Evolutionary conservation across 106 monocot genomes (phyloP), one percentile per base, ranked within the genome.

Genomic region (Triglochin maritima): DNA sequence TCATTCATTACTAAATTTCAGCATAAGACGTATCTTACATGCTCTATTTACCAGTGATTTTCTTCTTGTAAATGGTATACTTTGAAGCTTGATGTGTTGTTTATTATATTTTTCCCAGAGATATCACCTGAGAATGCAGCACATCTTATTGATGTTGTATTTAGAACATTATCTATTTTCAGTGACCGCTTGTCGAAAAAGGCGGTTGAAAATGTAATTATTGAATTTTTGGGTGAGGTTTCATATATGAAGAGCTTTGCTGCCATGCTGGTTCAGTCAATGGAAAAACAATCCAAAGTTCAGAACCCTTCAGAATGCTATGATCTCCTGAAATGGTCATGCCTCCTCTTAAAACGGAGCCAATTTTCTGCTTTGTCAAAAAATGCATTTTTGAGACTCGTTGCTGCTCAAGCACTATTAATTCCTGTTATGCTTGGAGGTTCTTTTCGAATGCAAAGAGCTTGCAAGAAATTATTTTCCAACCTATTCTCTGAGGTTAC

Each of bases 261-360:
- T 47, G 69, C 81, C 3, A 47, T 76, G 47, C 86, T 98, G 75
- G 80, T 98, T 68, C 91, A 84, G 69, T 69, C 69, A 6, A 88
- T 91, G 88, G 96, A 98, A 68, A 86, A 76, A 64, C 76, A 84
- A 60, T 10, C 71, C 50, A 98, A 88, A 68, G 63, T 29, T 76
- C 71, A 68, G 44, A 81, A 71, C 71, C 70, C 80, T 14, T 68
- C 82, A 55, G 91, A 71, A 72, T 64, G 82, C 76, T 84, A 77
- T 44, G 92, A 78, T 16, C 88, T 98, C 62, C 80, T 98, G 1
- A 91, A 74, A 17, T 98, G 96, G 96, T 91, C 96, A 17, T 91
- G 82, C 77, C 57, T 84, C 47, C 86, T 98, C 46, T 56, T 98
- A 59, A 88, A 71, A 72, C 79, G 78, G 78, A 91, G 89, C 62